Conservation (phyloP, 257 asterid genomes). For the Gentiana macrophylla region DNA sequence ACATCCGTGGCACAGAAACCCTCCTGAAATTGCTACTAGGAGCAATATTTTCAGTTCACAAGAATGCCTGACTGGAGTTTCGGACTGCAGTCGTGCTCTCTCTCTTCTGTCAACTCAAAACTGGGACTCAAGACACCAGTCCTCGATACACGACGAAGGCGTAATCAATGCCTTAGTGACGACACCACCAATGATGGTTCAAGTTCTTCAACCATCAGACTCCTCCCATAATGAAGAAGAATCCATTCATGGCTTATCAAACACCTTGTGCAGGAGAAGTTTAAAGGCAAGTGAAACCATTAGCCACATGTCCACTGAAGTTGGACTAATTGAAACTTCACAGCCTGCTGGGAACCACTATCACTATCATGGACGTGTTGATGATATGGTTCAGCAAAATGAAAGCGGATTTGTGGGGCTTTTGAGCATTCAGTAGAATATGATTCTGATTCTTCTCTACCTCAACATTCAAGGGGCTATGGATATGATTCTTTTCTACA, state of each 20-base stretch:
- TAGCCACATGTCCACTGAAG: slow-evolving; percentile 38
- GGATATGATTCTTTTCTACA: slow-evolving; percentile 31
- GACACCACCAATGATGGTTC: slow-evolving; percentile 17
- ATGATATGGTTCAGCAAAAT: slow-evolving; percentile 38
- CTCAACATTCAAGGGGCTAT: no score
- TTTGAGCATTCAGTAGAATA: slow-evolving; percentile 40
- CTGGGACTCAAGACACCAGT: slow-evolving; percentile 55
- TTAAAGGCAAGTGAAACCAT: no score
- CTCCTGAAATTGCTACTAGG: slow-evolving; percentile 34
- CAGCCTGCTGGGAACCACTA: slow-evolving; percentile 27
- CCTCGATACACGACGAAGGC: slow-evolving; percentile 35
- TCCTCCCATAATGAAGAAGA: slow-evolving; percentile 22
- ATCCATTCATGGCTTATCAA: slow-evolving; percentile 29
- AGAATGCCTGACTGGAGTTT: slow-evolving; percentile 36
- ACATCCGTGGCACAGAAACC: slow-evolving; percentile 49
- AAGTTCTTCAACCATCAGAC: slow-evolving; percentile 37
- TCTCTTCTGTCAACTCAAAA: slow-evolving; percentile 98
- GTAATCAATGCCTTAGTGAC: slow-evolving; percentile 21
- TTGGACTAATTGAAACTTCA: slow-evolving; percentile 42
- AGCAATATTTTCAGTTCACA: slow-evolving; percentile 26
- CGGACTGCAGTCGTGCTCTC: slow-evolving; percentile 75
- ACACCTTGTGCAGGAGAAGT: no score
- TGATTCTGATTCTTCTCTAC: slow-evolving; percentile 17
- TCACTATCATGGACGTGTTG: slow-evolving; percentile 34
- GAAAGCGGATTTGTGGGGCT: slow-evolving; percentile 38